Conservation (phyloP, 2,329 filamentous ascomycete species). For the Macrophomina pseudophaseolina region DNA sequence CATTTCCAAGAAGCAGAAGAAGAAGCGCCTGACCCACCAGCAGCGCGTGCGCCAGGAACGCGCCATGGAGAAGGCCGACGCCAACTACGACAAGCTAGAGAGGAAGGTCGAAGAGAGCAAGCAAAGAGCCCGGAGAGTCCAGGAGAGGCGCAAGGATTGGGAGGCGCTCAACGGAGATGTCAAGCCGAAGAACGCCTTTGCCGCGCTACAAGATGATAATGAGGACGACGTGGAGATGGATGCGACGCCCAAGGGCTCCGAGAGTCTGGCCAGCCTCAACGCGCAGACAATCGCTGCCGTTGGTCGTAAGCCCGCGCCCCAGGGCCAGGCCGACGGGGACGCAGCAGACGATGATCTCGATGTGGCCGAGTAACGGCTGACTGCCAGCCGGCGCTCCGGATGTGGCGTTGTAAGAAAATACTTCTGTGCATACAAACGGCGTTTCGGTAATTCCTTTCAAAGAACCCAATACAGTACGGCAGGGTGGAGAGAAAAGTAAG, state of each 20-base stretch:
- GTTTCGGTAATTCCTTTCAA: not conserved
- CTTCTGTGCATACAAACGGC: conserved; percentile 9
- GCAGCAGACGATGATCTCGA: conserved; percentile 5
- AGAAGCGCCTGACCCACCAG: conserved; percentile 57
- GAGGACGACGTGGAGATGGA: conserved; percentile 30
- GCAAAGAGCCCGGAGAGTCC: conserved; percentile 53
- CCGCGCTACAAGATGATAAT: conserved; percentile 5
- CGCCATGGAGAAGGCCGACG: conserved; percentile 61
- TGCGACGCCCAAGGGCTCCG: conserved; percentile 12
- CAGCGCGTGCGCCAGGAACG: conserved; percentile 61
- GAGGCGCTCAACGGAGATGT: conserved; percentile 43
- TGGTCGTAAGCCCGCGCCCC: not conserved
- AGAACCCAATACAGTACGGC: not conserved
- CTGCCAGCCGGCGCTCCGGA: not conserved
- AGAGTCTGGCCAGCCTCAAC: conserved; percentile 20
- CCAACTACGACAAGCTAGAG: conserved; percentile 59
- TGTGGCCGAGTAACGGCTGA: conserved; percentile 18
- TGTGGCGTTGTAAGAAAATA: not conserved
- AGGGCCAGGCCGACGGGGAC: not conserved
- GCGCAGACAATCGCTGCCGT: conserved; percentile 20
- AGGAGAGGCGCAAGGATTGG: conserved; percentile 52
- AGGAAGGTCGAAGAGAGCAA: conserved; percentile 61
- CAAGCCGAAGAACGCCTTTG: conserved; percentile 15
- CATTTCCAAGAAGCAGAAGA: conserved; percentile 69
- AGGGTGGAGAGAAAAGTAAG: conserved; percentile 5